Conservation (phyloP, 495 filamentous ascomycete species). For the Annulohypoxylon maeteangense region DNA sequence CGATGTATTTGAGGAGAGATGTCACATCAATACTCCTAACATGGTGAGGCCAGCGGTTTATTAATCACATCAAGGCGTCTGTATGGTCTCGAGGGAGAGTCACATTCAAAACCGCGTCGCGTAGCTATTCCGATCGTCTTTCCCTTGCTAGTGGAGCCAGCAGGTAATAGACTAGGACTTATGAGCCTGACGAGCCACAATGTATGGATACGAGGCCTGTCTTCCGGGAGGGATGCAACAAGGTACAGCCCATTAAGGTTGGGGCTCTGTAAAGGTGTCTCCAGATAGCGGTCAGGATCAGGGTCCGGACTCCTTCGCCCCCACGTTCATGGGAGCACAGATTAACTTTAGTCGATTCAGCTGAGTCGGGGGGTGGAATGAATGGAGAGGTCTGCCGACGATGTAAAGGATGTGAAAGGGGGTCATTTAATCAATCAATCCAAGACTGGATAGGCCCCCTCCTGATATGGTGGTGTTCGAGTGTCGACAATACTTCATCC, state of each 20-base stretch:
- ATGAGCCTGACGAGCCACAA: constrained; percentile 13
- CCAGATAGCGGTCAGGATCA: constrained; percentile 24
- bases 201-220: constrained; percentile 27
- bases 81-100: constrained; percentile 13
- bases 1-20: constrained; percentile 19
- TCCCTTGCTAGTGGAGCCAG: background rate
- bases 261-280: constrained; percentile 30
- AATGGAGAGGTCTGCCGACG: background rate
- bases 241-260: constrained; percentile 34
- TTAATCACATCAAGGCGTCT: constrained; percentile 27
- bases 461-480: background rate
- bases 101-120: constrained; percentile 4
- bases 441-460: background rate
- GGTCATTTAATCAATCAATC: constrained; percentile 4
- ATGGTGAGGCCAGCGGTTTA: constrained; percentile 26
- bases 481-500: constrained; percentile 5
- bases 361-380: constrained; percentile 14
- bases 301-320: constrained; percentile 21
- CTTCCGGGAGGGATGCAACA: constrained; percentile 20
- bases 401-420: constrained; percentile 22
- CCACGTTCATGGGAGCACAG: constrained; percentile 5
- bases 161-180: constrained; percentile 10
- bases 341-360: constrained; percentile 22
- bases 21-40: constrained; percentile 1
- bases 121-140: constrained; percentile 21